Base-by-base conservation (phyloP, 2,329 filamentous ascomycete species). In the Bimuria novae-zelandiae region DNA sequence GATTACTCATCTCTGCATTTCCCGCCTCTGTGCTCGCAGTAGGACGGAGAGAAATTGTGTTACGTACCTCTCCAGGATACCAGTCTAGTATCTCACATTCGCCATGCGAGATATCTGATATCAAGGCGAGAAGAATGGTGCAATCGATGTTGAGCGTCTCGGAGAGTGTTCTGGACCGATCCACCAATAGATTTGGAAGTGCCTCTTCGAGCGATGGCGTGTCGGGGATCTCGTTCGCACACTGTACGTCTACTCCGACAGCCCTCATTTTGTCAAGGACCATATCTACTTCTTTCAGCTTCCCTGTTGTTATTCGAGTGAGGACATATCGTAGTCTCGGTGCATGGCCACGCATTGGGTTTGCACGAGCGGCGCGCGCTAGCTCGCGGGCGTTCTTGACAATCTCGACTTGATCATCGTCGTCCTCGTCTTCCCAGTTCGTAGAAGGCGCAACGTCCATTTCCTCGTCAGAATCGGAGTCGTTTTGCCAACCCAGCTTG, bases 101-200 rank as follows among this genome's bases (percentile, higher is more conserved):
- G 29, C 74, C 74, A 66, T 92, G 87, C 1, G 86, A 88, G 22
- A 92, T 84, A 62, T 92, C 89, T 0, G 88, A 90, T 1, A 88
- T 82, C 2, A 92, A 76, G 4, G 88, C 88, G 4, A 92, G 80
- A 5, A 92, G 79, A 41, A 90, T 83, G 1, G 88, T 90, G 49
- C 84, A 86, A 69, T 88, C 85, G 50, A 88, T 79, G 63, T 88
- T 86, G 23, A 87, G 62, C 0, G 72, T 76, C 1, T 74, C 57
- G 1, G 79, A 75, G 25, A 80, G 70, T 4, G 61, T 60, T 3
- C 71, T 62, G 6, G 72, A 75, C 7, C 68, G 67, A 55, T 78
- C 72, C 27, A 75, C 63, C 19, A 75, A 67, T 35, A 80, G 58
- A 10, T 65, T 60, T 7, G 69, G 57, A 6, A 72, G 57, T 4